Evolutionary conservation across 2,329 filamentous ascomycete genomes (phyloP), one percentile per base, ranked within the genome.

Genomic region (Nigrospora oryzae): DNA sequence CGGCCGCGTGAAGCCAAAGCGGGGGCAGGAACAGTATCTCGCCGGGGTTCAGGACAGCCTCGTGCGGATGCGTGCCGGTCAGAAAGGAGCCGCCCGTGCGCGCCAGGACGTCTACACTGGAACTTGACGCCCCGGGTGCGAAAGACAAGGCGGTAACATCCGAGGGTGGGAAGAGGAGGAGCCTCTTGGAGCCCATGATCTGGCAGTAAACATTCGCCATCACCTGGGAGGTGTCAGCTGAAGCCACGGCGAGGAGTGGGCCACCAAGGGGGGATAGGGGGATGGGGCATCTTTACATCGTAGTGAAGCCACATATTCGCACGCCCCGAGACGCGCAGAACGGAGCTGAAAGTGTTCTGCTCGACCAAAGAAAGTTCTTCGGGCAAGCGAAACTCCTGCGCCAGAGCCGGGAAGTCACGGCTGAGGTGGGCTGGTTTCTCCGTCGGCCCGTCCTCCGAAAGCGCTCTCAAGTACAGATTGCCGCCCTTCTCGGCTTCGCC

Each of bases 281-380:
- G 6, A 28, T 5, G 11, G 43, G 36, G 41, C 13, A 36, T 8
- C 63, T 72, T 64, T 60, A 84, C 82, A 64, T 94, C 87, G 67
- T 93, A 94, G 63, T 94, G 88, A 31, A 95, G 71, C 89, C 90
- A 95, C 78, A 95, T 86, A 36, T 82, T 84, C 11, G 91, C 85
- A 2, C 79, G 79, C 1, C 87, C 87, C 4, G 86, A 91, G 48
- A 95, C 81, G 16, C 89, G 77, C 19, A 95, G 65, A 0, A 89
- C 83, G 3, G 86, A 90, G 60, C 84, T 91, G 59, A 94, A 89
- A 4, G 77, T 63, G 49, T 80, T 79, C n/a, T 81, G 67, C 5
- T 57, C 59, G 4, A 87, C 79, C 32, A 75, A 66, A 0, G 62
- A 62, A 11, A 95, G 67, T 49, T 80, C 69, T 1, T 68, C 53